Conservation (phyloP, 208 protist species). For the Tritrichomonas musculus region DNA sequence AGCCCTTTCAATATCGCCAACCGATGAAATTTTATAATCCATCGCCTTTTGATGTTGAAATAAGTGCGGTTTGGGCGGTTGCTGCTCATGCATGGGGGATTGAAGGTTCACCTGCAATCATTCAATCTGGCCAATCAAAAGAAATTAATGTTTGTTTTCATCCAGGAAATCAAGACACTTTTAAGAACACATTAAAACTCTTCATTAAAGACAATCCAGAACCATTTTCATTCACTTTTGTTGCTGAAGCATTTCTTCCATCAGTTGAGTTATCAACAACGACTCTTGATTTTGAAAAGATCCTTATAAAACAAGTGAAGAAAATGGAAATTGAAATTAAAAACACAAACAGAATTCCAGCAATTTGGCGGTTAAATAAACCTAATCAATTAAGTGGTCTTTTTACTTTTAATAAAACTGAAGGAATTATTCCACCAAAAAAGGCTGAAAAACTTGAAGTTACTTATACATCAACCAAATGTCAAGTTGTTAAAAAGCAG, state of each 20-base stretch:
- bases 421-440: neutral
- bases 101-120: neutral
- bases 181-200: neutral
- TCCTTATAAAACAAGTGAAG: neutral
- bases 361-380: neutral
- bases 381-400: neutral
- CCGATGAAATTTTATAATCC: neutral
- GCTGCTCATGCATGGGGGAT: neutral
- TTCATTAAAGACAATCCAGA: slow-evolving; percentile 23
- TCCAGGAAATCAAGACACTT: neutral
- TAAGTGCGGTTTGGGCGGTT: neutral
- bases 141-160: neutral
- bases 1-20: neutral
- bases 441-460: neutral
- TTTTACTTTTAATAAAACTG: neutral
- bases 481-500: neutral
- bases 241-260: neutral
- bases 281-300: neutral
- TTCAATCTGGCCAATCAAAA: neutral
- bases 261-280: neutral
- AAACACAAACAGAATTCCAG: neutral
- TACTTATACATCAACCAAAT: neutral
- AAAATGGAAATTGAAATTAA: neutral
- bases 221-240: neutral
- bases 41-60: neutral